Evolutionary conservation across 495 filamentous ascomycete species (phyloP).

Genomic region (Aspergillus olivimuriae): DNA sequence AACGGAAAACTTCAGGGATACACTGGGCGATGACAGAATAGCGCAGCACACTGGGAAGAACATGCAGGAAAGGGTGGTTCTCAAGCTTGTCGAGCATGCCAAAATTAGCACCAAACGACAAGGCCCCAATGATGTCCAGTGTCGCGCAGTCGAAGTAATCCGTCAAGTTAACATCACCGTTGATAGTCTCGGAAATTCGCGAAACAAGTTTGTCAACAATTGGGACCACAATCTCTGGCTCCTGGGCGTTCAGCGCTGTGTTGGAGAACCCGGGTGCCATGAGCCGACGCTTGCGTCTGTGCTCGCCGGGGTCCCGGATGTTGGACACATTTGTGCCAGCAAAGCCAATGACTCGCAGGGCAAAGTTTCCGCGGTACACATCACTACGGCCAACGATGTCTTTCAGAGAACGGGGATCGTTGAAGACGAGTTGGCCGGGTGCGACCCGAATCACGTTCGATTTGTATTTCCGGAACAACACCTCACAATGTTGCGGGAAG

Average conservation of each 20-base stretch:
- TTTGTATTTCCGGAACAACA: slow-evolving; percentile 2
- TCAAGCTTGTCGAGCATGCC: slow-evolving; percentile 4
- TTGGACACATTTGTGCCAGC: slow-evolving; percentile 5
- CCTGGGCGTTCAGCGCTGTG: background rate
- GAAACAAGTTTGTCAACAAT: slow-evolving; percentile 2
- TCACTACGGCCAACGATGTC: slow-evolving; percentile 3
- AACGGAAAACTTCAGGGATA: slow-evolving; percentile 4
- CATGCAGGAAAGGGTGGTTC: slow-evolving; percentile 8
- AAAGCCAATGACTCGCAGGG: slow-evolving; percentile 1
- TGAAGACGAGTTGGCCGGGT: slow-evolving; percentile 1
- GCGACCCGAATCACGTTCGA: slow-evolving; percentile 2
- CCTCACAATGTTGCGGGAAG: slow-evolving; percentile 2
- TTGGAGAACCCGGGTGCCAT: slow-evolving; percentile 4
- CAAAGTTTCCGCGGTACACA: slow-evolving; percentile 2
- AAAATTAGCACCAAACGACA: slow-evolving; percentile 9
- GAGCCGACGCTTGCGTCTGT: slow-evolving; percentile 2
- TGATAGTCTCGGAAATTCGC: background rate
- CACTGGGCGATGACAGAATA: slow-evolving; percentile 5
- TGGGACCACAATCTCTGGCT: slow-evolving; percentile 3
- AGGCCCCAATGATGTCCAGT: slow-evolving; percentile 5
- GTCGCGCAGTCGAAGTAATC: slow-evolving; percentile 5
- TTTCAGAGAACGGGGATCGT: background rate
- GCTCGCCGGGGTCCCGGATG: slow-evolving; percentile 10
- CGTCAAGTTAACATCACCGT: slow-evolving; percentile 2
- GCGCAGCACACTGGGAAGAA: slow-evolving; percentile 6